Evolutionary conservation across 495 filamentous ascomycete species (phyloP), one percentile per base, ranked within the genome.

Genomic region (Parachaetomium inaequale): DNA sequence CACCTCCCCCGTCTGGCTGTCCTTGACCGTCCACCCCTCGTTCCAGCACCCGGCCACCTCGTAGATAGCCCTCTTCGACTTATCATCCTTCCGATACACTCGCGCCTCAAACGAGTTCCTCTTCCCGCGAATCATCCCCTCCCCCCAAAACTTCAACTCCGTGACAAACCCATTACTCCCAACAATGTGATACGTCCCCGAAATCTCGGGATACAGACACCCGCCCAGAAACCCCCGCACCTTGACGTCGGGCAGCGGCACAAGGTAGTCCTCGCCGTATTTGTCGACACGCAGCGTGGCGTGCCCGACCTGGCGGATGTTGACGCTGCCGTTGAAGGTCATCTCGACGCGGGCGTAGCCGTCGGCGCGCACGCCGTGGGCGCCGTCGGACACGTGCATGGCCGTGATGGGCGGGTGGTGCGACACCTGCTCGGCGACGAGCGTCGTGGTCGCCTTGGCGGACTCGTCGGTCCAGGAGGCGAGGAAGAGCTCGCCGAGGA

Each of bases 271-370:
- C 65, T 85, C 82, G 19, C 76, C 72, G 58, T 75, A 80, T 26
- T 66, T 55, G 38, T 82, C 79, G 51, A 84, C 64, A 60, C 77
- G 77, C 29, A 76, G 56, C 23, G 76, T 68, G 17, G 91, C 90
- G 68, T 96, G 89, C 52, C 91, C 91, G 68, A 93, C 83, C 79
- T 96, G 91, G 70, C 88, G 87, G 63, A 96, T 85, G 63, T 87
- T 82, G 64, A 94, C 92, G 47, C 87, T 86, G 23, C 85, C 84
- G 31, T 86, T 86, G 70, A 95, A 93, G 8, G 87, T 88, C 53
- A 90, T 92, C 70, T 93, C 93, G 72, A 93, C 89, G 55, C 87
- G 88, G 60, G 92, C 93, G 76, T 94, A 96, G 63, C 91, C 91
- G 79, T 90, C 83, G 6, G 92, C 79, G 74, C 85, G 82, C 52